Evolutionary conservation across 2,329 filamentous ascomycete genomes (phyloP), one percentile per base, ranked within the genome.

Genomic region (Escovopsis weberi): DNA sequence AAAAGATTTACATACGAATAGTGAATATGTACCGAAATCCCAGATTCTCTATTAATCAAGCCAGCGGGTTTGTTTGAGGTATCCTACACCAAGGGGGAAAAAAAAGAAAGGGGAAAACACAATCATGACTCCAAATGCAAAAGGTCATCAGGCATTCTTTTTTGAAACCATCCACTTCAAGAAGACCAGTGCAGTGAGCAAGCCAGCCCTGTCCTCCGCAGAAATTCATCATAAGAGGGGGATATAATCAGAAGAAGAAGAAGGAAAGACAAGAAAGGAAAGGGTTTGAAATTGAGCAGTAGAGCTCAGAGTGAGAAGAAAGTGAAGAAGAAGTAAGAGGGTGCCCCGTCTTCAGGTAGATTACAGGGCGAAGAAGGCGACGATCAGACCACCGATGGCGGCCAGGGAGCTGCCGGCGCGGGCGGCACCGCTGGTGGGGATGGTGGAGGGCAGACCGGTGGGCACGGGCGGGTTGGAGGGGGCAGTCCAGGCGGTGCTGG

Each of bases 321-420:
- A 18, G 51, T 50, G 48, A 55, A 28, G 28, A n/a, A 40, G 15
- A 49, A 36, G 28, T 6, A 10, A 30, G 6, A 30, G 10, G 28
- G 28, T 10, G 6, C 6, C 10, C 28, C 28, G 1, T 6, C 6
- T 10, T 6, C 6, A 30, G 28, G 6, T 23, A 39, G 43, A 54
- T 67, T 64, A 70, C 56, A 69, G 56, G 52, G 63, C 65, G 40
- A 70, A 47, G 47, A 61, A 48, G 46, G 65, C 65, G 47, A 64
- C 55, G 47, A 61, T 59, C 26, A 68, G 51, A 50, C 61, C 64
- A 48, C 56, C 64, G 44, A 66, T 39, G 23, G 64, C 48, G 45
- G 61, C 62, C 40, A 67, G 40, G 33, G 61, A 59, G 50, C 59
- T 62, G n/a, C 55, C 60, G 33, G 60, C 47, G 45, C 55, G 59